Base-by-base conservation (phyloP, 1,284 basidiomycete species). In the Rhodotorula sp. region DNA sequence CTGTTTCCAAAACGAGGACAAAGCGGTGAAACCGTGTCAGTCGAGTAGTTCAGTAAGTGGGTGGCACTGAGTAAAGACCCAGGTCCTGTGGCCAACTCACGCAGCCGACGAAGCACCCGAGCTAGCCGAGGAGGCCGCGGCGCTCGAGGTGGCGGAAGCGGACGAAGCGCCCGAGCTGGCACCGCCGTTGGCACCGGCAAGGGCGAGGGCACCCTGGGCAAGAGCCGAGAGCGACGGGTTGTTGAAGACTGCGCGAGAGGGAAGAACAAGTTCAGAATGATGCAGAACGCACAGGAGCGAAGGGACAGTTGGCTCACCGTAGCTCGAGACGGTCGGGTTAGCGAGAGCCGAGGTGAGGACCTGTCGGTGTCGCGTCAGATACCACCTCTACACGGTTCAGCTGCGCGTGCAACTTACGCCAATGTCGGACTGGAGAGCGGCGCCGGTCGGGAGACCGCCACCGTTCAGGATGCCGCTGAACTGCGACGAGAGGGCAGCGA, bases 201-300 rank as follows among this genome's bases (percentile, higher is more conserved):
- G 54, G 15, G 45, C 62, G 30, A 49, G 54, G 0, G 62, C 62
- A 4, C 54, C 54, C 12, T 30, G 22, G 18, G 62, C 62, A 24
- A 64, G 62, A 3, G 54, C 45, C 29, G 62, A 57, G 30, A 57
- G 62, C 7, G 62, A 57, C 20, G 62, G 62, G 55, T 64, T 64
- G 22, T 44, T 29, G 62, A 30, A 56, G 55, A 64, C 30, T 46
- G 33, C 33, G 45, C 24, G n/a, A 22, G 45, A 55, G 18, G n/a
- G 14, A 17, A 7, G 6, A 3, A 7, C n/a, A 24, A 14, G 7
- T 15, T 12, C 2, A 10, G 22, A 17, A 17, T 18, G n/a, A 45
- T 14, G 5, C 24, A 6, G 37, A 14, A 6, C 26, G 0, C 4
- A 5, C 30, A 12, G 37, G 24, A 46, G 37, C 26, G 58, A 14